Evolutionary conservation across 306 rosid genomes (phyloP), one percentile per base, ranked within the genome.

Genomic region (Lagenaria siceraria): DNA sequence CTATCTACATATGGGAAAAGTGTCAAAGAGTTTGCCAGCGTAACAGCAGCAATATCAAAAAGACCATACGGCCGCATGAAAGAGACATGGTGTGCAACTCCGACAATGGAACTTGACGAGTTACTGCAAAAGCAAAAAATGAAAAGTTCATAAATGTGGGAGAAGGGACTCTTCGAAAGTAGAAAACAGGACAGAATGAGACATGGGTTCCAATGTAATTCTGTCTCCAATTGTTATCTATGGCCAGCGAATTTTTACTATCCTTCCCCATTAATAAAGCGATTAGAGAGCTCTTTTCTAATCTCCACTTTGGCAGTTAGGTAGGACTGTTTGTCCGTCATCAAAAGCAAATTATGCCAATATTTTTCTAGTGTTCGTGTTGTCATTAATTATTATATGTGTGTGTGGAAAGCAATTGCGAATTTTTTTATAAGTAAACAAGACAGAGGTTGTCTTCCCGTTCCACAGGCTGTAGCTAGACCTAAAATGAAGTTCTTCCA

Each of bases 41-140:
- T 53, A 79, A 90, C 97, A 74, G 92, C 87, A 84, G 97, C 89
- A 72, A 87, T 84, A 84, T 90, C 97, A 80, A 92, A 95, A 81
- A 92, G 90, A 77, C 98, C 97, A 71, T 86, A 86, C 43, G 99
- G 97, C 52, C 99, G 91, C 97, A 92, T 92, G 78, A 95, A 95
- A 25, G 97, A 95, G 82, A 89, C 97, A 77, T 95, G 90, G 90
- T 92, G 97, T 19, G 99, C 91, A 38, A 85, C 92, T 80, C 99
- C 99, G 19, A 92, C 96, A 42, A 77, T 64, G 80, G 91, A 77
- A 43, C 87, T 92, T 36, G 84, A 72, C 36, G 78, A 75, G 82
- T 63, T 85, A 76, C 97, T 89, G 89, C 79, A 58, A 71, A 63
- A 54, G 36, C 36, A 40, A n/a, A 58, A 76, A 76, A 38, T 35